Conservation (phyloP, 306 rosid species). For the Mimosa bimucronata region DNA sequence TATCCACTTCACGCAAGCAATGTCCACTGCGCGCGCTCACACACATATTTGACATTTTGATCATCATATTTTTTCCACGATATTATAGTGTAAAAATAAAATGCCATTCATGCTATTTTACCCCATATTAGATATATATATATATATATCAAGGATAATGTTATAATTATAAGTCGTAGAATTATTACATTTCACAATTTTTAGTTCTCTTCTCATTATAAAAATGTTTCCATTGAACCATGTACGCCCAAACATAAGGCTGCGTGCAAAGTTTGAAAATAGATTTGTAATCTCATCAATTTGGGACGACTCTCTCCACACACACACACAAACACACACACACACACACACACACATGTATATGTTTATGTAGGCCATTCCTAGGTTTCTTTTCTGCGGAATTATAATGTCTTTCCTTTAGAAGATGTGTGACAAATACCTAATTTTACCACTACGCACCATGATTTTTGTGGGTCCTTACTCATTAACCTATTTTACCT, state of each 20-base stretch:
- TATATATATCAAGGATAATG: background rate
- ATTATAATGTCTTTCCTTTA: background rate
- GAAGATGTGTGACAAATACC: conserved; percentile 27
- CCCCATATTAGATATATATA: background rate
- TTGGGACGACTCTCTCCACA: background rate
- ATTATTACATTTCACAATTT: background rate
- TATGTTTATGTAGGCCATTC: background rate
- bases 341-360: too few species aligned
- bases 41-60: background rate
- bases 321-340: too few species aligned
- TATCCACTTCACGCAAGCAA: background rate
- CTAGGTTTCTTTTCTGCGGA: background rate
- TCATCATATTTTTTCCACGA: background rate
- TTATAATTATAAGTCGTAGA: background rate
- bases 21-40: background rate
- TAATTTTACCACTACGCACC: conserved; percentile 29
- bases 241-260: background rate
- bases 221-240: background rate
- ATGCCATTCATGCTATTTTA: background rate
- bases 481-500: background rate
- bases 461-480: background rate
- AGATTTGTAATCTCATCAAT: conserved; percentile 23
- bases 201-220: background rate
- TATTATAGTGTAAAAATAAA: background rate
- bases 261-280: background rate